Evolutionary conservation across 768 basidiomycete species (phyloP).

Genomic region (Xerocomellus dryophilus): DNA sequence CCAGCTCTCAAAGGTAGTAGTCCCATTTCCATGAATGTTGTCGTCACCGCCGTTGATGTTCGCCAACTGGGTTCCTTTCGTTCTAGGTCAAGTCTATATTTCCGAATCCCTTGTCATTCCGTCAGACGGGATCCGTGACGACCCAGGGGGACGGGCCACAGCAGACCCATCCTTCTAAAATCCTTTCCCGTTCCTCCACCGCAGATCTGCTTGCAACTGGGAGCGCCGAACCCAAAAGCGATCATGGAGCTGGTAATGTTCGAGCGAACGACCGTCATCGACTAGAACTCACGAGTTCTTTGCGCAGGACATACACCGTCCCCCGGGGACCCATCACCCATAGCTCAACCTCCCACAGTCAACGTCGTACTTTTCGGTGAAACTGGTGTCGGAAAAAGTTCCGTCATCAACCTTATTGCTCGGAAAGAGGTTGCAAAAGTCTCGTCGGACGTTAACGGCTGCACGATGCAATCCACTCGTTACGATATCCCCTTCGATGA

Average conservation of each 20-base stretch:
- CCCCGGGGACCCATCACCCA: not conserved
- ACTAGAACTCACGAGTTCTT: constrained; percentile 5
- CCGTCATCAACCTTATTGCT: constrained; percentile 33
- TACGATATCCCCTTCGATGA: constrained; percentile 28
- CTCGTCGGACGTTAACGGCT: constrained; percentile 31
- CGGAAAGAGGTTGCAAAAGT: constrained; percentile 21
- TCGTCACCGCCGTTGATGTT: not conserved
- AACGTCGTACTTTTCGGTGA: constrained; percentile 45
- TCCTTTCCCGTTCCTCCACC: not conserved
- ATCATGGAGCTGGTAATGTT: constrained; percentile 9
- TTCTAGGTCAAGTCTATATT: constrained; percentile 5
- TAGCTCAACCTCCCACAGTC: constrained; percentile 3
- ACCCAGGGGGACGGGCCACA: not conserved
- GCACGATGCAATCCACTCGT: constrained; percentile 33
- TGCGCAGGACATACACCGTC: not conserved
- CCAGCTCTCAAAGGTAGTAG: constrained; percentile 10
- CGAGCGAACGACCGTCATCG: not conserved
- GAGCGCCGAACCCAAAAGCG: not conserved
- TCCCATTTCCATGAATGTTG: not conserved
- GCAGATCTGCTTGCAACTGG: not conserved
- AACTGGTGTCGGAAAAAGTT: constrained; percentile 35
- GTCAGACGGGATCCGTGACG: not conserved
- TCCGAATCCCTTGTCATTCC: not conserved
- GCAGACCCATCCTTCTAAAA: not conserved
- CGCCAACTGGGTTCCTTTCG: not conserved